Conservation (phyloP, 2,329 filamentous ascomycete genomes). For the Allantophomopsis lycopodina region DNA sequence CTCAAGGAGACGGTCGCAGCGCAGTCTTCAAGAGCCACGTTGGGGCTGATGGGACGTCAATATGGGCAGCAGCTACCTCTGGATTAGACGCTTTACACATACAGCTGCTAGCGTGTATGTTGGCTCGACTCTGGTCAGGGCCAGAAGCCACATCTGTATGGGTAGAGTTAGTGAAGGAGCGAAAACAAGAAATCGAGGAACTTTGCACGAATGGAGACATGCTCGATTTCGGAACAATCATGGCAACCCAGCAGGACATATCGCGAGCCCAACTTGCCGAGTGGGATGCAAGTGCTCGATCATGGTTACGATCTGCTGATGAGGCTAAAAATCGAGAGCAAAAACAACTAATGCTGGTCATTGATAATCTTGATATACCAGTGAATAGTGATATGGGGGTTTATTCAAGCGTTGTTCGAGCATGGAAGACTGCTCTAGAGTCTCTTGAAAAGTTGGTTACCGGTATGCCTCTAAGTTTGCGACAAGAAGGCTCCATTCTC, state of each 20-base stretch:
- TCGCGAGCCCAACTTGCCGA: conserved; percentile 10
- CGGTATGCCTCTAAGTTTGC: conserved; percentile 8
- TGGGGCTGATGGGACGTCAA: too few relatives aligned
- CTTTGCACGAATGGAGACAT: conserved; percentile 1
- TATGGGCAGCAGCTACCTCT: conserved; percentile 19
- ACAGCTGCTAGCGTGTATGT: conserved; percentile 21
- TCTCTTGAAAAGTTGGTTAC: conserved; percentile 9
- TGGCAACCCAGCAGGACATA: conserved; percentile 9
- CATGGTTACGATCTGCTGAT: conserved; percentile 19
- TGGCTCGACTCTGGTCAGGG: conserved; percentile 18
- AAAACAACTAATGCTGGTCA: conserved; percentile 11
- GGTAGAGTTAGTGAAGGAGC: conserved; percentile 18
- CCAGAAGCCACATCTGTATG: conserved; percentile 20
- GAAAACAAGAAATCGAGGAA: conserved; percentile 4
- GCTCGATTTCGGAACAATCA: too few relatives aligned
- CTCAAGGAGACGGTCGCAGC: too few relatives aligned
- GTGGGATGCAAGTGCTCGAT: conserved; percentile 20
- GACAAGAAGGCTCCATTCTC: conserved; percentile 3
- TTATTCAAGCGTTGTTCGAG: conserved; percentile 10
- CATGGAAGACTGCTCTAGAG: conserved; percentile 12
- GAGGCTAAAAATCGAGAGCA: conserved; percentile 10
- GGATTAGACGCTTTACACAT: conserved; percentile 10
- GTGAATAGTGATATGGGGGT: conserved; percentile 6
- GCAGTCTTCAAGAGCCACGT: too few relatives aligned
- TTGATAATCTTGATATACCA: conserved; percentile 9